Evolutionary conservation across 257 asterid species (phyloP).

Genomic region (Solanum paucissectum): DNA sequence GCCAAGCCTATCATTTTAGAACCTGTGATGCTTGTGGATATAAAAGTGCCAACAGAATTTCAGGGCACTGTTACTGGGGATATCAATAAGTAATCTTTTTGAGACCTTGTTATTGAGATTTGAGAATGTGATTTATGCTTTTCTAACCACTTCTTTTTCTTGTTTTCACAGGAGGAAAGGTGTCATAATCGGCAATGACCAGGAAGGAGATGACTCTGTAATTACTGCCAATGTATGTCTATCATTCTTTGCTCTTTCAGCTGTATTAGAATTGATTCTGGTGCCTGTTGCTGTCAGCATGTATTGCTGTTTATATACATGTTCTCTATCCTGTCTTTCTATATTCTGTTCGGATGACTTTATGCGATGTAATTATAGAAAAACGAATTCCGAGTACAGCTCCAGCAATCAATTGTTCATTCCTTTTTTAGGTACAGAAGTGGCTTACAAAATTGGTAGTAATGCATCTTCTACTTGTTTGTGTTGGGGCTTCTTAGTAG

Average conservation of each 20-base stretch:
- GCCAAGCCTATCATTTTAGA: slow-evolving; percentile 93
- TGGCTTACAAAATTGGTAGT: not conserved
- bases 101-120: not conserved
- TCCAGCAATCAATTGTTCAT: not conserved
- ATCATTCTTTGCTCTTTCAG: not conserved
- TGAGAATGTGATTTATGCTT: slow-evolving; percentile 1
- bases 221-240: slow-evolving; percentile 71
- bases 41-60: slow-evolving; percentile 81
- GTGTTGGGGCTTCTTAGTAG: not conserved
- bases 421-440: not conserved
- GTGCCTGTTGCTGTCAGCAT: not conserved
- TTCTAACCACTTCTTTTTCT: not conserved
- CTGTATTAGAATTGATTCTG: not conserved
- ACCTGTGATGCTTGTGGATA: slow-evolving; percentile 91
- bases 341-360: not conserved
- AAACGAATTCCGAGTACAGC: not conserved
- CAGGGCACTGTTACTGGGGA: slow-evolving; percentile 96
- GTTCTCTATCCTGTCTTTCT: not conserved
- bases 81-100: slow-evolving; percentile 50
- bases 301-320: not conserved
- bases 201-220: slow-evolving; percentile 86
- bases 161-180: slow-evolving; percentile 74
- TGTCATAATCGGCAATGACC: slow-evolving; percentile 89
- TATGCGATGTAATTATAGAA: not conserved
- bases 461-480: not conserved